Evolutionary conservation across 2,329 filamentous ascomycete genomes (phyloP).

Genomic region (Talaromyces atroroseus): DNA sequence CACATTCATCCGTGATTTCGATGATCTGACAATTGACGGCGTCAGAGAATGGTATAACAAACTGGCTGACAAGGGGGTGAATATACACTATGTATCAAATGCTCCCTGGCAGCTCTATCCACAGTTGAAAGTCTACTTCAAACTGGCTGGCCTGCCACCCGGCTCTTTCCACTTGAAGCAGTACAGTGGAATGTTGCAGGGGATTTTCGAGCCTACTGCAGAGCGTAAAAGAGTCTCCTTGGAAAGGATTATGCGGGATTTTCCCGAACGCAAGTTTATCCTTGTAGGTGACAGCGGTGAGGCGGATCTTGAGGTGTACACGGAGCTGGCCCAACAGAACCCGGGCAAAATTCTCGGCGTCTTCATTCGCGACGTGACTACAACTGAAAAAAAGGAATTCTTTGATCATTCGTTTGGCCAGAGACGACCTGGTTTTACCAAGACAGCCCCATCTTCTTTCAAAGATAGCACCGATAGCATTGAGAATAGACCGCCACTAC

Average conservation of each 20-base stretch:
- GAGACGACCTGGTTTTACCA: background rate
- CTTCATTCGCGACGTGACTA: conserved; percentile 95
- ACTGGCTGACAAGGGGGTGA: conserved; percentile 73
- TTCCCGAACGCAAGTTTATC: conserved; percentile 82
- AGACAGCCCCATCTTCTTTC: conserved; percentile 23
- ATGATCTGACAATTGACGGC: conserved; percentile 75
- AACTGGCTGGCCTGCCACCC: conserved; percentile 68
- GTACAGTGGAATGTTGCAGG: conserved; percentile 94
- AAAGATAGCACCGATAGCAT: conserved; percentile 23
- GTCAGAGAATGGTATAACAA: conserved; percentile 83
- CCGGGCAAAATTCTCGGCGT: conserved; percentile 78
- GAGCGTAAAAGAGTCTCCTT: conserved; percentile 88
- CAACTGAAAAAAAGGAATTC: conserved; percentile 64
- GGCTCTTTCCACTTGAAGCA: conserved; percentile 95
- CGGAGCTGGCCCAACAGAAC: conserved; percentile 79
- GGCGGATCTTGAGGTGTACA: conserved; percentile 94
- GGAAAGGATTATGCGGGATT: conserved; percentile 79
- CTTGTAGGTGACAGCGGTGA: conserved; percentile 94
- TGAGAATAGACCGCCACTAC: conserved; percentile 33
- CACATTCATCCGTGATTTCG: conserved; percentile 82
- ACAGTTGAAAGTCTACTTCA: conserved; percentile 79
- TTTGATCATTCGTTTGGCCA: conserved; percentile 61
- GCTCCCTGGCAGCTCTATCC: conserved; percentile 97
- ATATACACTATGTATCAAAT: conserved; percentile 97
- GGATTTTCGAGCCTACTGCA: conserved; percentile 94